Evolutionary conservation across 164 flowering plant genomes (phyloP), one percentile per base, ranked within the genome.

Genomic region (Vitis rupestris): DNA sequence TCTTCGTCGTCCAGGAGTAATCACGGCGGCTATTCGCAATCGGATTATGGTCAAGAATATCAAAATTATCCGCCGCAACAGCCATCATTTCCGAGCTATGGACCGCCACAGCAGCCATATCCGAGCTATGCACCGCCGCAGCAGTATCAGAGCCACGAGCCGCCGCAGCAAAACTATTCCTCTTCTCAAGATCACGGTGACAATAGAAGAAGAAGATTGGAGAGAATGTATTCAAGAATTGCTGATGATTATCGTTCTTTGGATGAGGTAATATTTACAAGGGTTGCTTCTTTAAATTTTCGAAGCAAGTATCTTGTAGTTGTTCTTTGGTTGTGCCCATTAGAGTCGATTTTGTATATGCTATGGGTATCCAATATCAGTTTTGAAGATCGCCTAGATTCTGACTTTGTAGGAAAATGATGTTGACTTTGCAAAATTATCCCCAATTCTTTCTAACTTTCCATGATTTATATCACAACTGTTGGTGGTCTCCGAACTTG

Each of bases 161-260:
- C 73, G 15, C 17, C 56, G 12, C 62, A 58, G 27, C 80, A 59
- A 51, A 51, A 74, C 37, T 44, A 74, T 67, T 67, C 75, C 8
- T 70, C 82, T 55, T 47, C 72, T 14, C 79, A 68, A 55, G 64
- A 54, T 51, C 50, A 57, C 15, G 57, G 53, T 59, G 44, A 23
- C 30, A 30, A 53, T 53, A 67, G 15, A 30, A 81, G 59, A 67
- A 82, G 59, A 67, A 82, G 14, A 73, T 58, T 86, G 13, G 88
- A 86, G 3, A 65, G 86, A 74, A 81, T 75, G 68, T 87, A 82
- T 72, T 78, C 88, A 9, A 82, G 78, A 74, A 89, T 89, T 69
- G 86, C 85, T 15, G 90, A 85, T 61, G 72, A 78, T 64, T 89
- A 83, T 76, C 70, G 37, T 47, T 84, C 90, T 15, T 70, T 88